Percentiles rank a stretch among this genome's conserved stretches.
Evolutionary conservation across 164 flowering plant species (phyloP).

Genomic region (Vitis cinerea): DNA sequence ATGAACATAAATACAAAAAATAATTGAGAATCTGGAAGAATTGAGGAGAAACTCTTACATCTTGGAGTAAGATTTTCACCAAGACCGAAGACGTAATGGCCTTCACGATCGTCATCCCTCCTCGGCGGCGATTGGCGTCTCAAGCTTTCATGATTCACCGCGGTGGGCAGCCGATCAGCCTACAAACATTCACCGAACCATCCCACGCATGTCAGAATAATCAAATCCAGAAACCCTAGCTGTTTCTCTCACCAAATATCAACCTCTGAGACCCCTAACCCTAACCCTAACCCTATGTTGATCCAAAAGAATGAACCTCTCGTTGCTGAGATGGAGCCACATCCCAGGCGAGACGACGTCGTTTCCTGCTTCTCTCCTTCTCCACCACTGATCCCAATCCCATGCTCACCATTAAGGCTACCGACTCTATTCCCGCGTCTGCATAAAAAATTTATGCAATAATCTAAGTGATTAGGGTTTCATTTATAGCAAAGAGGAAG

Average conservation of each 20-base stretch:
- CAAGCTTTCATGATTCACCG: constrained; percentile 4
- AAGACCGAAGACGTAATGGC: constrained; percentile 68
- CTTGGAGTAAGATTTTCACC: constrained; percentile 88
- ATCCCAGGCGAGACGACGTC: constrained; percentile 70
- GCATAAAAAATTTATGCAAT: too few species aligned
- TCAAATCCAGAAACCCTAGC: not conserved
- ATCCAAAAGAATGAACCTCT: constrained; percentile 33
- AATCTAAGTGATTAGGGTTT: too few species aligned
- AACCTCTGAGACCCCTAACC: constrained; percentile 23
- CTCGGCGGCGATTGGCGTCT: constrained; percentile 59
- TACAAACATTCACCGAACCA: constrained; percentile 31
- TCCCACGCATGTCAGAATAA: constrained; percentile 21
- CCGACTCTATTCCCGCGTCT: not conserved
- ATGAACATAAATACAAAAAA: too few species aligned
- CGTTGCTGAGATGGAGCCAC: constrained; percentile 38
- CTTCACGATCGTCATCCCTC: constrained; percentile 82
- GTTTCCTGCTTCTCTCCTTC: constrained; percentile 38
- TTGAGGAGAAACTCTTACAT: constrained; percentile 45
- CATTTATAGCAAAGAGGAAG: too few species aligned
- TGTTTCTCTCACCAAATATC: not conserved
- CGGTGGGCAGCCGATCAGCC: constrained; percentile 25
- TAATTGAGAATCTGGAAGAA: too few species aligned
- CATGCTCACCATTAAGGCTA: constrained; percentile 13
- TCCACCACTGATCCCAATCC: constrained; percentile 19
- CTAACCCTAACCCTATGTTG: constrained; percentile 14